Conservation (phyloP, 2,329 filamentous ascomycete genomes). For the Claviceps maximensis region DNA sequence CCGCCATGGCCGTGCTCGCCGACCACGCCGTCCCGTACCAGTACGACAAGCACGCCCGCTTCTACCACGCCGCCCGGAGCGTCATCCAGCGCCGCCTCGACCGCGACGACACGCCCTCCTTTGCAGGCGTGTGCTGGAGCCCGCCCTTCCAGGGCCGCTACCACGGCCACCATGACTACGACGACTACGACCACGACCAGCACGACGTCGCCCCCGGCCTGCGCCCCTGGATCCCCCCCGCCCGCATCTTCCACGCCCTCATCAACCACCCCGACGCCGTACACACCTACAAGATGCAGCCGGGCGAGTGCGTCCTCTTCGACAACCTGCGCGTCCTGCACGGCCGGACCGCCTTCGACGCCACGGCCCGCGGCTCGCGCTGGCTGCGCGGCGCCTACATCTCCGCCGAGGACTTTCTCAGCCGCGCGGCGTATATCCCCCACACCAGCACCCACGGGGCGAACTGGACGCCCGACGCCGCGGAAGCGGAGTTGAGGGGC, state of each 20-base stretch:
- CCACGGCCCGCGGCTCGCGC: slow-evolving; percentile 45
- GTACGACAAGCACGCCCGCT: slow-evolving; percentile 52
- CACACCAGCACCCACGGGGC: slow-evolving; percentile 13
- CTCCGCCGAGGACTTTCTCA: slow-evolving; percentile 34
- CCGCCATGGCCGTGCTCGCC: slow-evolving; percentile 7
- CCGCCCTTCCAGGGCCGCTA: slow-evolving; percentile 64
- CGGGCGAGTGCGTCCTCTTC: slow-evolving; percentile 88
- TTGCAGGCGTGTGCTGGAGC: slow-evolving; percentile 43
- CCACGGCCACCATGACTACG: not conserved
- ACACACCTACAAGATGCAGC: slow-evolving; percentile 58
- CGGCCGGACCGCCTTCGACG: slow-evolving; percentile 64
- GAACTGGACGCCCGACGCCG: slow-evolving; percentile 15
- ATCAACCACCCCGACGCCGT: slow-evolving; percentile 46
- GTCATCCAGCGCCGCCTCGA: slow-evolving; percentile 29
- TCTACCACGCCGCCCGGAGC: slow-evolving; percentile 46
- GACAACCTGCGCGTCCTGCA: slow-evolving; percentile 80
- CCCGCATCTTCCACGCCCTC: slow-evolving; percentile 40
- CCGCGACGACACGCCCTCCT: not conserved
- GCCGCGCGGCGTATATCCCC: slow-evolving; percentile 21
- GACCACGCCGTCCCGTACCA: slow-evolving; percentile 42
- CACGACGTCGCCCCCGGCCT: slow-evolving; percentile 8
- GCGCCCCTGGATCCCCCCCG: slow-evolving; percentile 33
- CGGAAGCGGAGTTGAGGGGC: slow-evolving; percentile 13
- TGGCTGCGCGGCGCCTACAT: slow-evolving; percentile 85
- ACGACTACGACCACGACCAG: not conserved